A percentile compares a stretch with the other conserved stretches of the same genome.
These are phyloP conservation scores for Phytophthora idaei DNA, from an alignment of 352 stramenopile species.

Conservation along the genomic window DNA sequence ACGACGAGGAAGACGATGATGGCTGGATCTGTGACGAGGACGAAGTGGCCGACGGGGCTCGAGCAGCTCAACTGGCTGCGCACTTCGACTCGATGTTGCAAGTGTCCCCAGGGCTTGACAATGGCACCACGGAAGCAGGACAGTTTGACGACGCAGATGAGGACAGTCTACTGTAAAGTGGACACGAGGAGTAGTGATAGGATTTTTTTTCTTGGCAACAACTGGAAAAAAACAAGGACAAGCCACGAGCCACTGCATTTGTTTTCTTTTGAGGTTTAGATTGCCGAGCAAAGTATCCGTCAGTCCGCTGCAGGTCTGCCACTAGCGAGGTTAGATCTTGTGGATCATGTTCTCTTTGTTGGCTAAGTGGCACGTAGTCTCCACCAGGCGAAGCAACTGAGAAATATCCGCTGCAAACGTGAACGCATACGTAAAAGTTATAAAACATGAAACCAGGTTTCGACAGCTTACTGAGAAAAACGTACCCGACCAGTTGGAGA, in stretches of 20 bases:
- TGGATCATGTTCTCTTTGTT: slow-evolving; percentile 99
- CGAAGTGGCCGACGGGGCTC: slow-evolving; percentile 69
- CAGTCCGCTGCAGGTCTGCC: slow-evolving; percentile 16
- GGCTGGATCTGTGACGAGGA: slow-evolving; percentile 87
- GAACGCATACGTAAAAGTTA: slow-evolving; percentile 17
- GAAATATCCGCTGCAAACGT: slow-evolving; percentile 89
- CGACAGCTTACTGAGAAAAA: background rate
- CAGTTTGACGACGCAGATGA: slow-evolving; percentile 88
- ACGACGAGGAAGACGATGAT: slow-evolving; percentile 57
- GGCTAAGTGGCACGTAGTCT: slow-evolving; percentile 98
- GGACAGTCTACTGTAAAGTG: slow-evolving; percentile 48
- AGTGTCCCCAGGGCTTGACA: slow-evolving; percentile 55
- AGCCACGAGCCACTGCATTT: slow-evolving; percentile 27
- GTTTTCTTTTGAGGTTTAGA: slow-evolving; percentile 17
- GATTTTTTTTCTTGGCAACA: slow-evolving; percentile 8
- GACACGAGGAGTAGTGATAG: slow-evolving; percentile 24
- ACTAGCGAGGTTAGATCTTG: slow-evolving; percentile 72
- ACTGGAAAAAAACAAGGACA: background rate
- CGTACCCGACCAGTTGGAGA: slow-evolving; percentile 95
- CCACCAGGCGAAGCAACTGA: slow-evolving; percentile 95
- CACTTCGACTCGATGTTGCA: slow-evolving; percentile 77
- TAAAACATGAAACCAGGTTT: background rate
- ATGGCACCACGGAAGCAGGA: slow-evolving; percentile 41
- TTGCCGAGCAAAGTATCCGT: slow-evolving; percentile 16
- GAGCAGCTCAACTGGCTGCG: slow-evolving; percentile 62